Evolutionary conservation across 2,329 filamentous ascomycete species (phyloP).

Genomic region (Diaporthe vaccinii): DNA sequence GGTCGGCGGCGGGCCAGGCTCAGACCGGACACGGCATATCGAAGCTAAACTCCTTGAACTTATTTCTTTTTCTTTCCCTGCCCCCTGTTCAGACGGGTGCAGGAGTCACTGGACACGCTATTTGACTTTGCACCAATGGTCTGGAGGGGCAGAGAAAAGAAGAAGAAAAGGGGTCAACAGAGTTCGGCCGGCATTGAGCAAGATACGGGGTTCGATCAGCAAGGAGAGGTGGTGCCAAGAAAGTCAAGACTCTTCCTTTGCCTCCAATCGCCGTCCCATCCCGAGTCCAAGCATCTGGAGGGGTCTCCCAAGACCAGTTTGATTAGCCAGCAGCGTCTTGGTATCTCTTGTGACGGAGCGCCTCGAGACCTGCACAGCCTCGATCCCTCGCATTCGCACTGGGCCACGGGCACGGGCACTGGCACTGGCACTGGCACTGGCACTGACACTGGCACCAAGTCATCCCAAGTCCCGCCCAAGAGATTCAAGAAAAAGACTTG

Average conservation of each 20-base stretch:
- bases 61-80: neutral
- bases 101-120: slow-evolving; percentile 4
- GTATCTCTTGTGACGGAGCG: slow-evolving; percentile 18
- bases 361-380: slow-evolving; percentile 29
- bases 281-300: neutral
- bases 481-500: slow-evolving; percentile 23
- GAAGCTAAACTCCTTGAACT: slow-evolving; percentile 14
- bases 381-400: slow-evolving; percentile 14
- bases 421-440: slow-evolving; percentile 9
- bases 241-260: slow-evolving; percentile 14
- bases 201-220: slow-evolving; percentile 13
- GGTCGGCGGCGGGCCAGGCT: slow-evolving; percentile 1
- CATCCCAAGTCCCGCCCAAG: slow-evolving; percentile 25
- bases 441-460: slow-evolving; percentile 15
- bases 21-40: slow-evolving; percentile 15
- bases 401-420: neutral
- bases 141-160: neutral
- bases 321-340: slow-evolving; percentile 20
- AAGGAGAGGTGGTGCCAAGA: slow-evolving; percentile 15
- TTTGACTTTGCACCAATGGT: slow-evolving; percentile 11
- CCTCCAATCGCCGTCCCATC: slow-evolving; percentile 1
- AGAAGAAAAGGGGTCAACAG: slow-evolving; percentile 11
- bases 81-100: neutral
- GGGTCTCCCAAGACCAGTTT: slow-evolving; percentile 7
- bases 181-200: slow-evolving; percentile 20